Conservation (phyloP, 1,284 basidiomycete species). For the Exobasidium cylindrosporum region DNA sequence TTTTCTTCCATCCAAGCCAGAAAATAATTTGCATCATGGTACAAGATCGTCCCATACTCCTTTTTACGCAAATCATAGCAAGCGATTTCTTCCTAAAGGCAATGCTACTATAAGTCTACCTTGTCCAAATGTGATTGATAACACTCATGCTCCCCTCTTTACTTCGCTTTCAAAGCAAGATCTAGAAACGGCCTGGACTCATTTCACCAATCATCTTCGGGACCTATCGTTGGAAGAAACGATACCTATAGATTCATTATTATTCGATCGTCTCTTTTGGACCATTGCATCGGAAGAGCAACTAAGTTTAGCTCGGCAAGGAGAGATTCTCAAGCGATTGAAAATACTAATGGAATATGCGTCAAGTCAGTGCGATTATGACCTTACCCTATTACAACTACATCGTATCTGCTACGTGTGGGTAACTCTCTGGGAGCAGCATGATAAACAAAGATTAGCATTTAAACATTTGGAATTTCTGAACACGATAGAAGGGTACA, state of each 20-base stretch:
- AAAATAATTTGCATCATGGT: too few species aligned
- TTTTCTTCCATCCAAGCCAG: background rate
- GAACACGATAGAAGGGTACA: background rate
- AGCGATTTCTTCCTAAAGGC: background rate
- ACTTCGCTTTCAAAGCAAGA: background rate
- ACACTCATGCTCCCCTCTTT: background rate
- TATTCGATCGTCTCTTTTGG: background rate
- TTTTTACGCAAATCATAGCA: too few species aligned
- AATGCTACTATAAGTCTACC: background rate
- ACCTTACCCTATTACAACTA: background rate
- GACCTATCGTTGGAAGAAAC: background rate
- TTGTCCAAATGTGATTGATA: background rate
- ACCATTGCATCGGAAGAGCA: background rate
- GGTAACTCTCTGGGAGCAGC: background rate
- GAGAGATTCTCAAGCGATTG: background rate
- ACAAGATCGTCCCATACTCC: too few species aligned
- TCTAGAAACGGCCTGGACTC: background rate
- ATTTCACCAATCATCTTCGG: background rate
- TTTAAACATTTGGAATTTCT: background rate
- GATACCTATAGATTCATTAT: background rate
- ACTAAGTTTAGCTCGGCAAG: background rate
- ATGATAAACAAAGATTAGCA: background rate
- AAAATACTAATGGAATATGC: background rate
- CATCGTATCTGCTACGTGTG: background rate
- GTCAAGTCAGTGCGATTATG: background rate